Evolutionary conservation across 805 yeast species (phyloP).

Genomic region (Wickerhamiella slavikovae): DNA sequence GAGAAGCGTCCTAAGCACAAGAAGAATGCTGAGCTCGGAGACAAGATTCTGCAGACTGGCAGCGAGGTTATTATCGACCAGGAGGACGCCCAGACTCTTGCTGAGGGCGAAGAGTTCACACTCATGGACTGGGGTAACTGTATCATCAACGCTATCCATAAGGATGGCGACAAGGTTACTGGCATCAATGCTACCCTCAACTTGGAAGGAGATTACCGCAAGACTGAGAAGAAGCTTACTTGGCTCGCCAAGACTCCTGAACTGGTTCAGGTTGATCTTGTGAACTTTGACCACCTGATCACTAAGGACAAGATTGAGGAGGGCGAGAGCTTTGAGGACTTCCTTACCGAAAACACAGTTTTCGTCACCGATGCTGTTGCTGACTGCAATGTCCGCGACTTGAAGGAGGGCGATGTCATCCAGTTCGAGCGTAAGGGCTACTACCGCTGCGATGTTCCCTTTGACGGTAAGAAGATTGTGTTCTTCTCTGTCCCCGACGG

Average conservation of each 20-base stretch:
- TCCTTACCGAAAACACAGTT: constrained; percentile 70
- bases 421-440: constrained; percentile 97
- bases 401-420: constrained; percentile 72
- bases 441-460: constrained; percentile 50
- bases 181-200: constrained; percentile 60
- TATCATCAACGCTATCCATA: constrained; percentile 48
- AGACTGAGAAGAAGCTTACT: constrained; percentile 82
- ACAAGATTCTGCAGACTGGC: constrained; percentile 51
- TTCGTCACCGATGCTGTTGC: constrained; percentile 62
- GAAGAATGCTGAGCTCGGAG: constrained; percentile 82
- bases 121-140: constrained; percentile 98
- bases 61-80: constrained; percentile 59
- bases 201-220: constrained; percentile 91
- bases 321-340: constrained; percentile 82
- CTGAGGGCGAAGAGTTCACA: constrained; percentile 82
- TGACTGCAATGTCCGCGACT: constrained; percentile 52
- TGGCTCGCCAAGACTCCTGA: constrained; percentile 81
- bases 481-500: constrained; percentile 95
- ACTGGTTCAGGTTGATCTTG: constrained; percentile 51
- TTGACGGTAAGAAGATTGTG: constrained; percentile 42
- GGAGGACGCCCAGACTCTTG: constrained; percentile 57
- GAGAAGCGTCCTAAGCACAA: constrained; percentile 85
- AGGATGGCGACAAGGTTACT: constrained; percentile 36
- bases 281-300: constrained; percentile 85
- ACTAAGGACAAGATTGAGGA: constrained; percentile 90